These are phyloP conservation scores for Sanghuangporus weigelae DNA, from an alignment of 1,284 basidiomycete species.

Conservation along the genomic window DNA sequence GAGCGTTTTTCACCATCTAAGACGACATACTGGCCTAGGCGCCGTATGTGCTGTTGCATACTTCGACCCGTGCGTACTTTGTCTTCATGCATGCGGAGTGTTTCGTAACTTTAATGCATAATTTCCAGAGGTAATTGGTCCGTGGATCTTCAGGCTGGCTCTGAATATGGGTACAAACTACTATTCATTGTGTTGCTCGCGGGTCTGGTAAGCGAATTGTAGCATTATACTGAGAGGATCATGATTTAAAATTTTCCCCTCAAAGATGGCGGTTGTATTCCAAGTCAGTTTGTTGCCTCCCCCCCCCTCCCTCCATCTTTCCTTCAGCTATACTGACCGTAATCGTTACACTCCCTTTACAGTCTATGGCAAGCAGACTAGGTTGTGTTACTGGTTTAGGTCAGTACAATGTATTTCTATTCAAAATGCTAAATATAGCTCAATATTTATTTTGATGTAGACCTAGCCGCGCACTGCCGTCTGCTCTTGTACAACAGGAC, in stretches of 20 bases:
- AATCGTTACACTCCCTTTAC: slow-evolving; percentile 12
- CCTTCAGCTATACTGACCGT: not conserved
- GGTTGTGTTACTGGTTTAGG: slow-evolving; percentile 72
- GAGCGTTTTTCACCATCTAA: slow-evolving; percentile 27
- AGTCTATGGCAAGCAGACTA: slow-evolving; percentile 57
- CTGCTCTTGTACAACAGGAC: slow-evolving; percentile 63
- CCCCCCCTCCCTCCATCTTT: not conserved
- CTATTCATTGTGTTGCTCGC: slow-evolving; percentile 84
- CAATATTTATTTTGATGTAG: slow-evolving; percentile 29
- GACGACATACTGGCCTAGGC: slow-evolving; percentile 43
- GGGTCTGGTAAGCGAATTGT: slow-evolving; percentile 38
- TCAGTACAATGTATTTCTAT: slow-evolving; percentile 26
- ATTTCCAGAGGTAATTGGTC: slow-evolving; percentile 63
- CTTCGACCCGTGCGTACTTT: slow-evolving; percentile 46
- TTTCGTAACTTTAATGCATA: not conserved
- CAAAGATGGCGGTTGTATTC: slow-evolving; percentile 63
- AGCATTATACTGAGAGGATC: too few species aligned
- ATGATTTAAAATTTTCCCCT: too few species aligned
- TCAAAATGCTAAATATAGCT: not conserved
- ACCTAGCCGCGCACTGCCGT: slow-evolving; percentile 69
- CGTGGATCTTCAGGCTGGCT: slow-evolving; percentile 70
- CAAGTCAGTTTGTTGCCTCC: slow-evolving; percentile 43
- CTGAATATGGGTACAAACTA: slow-evolving; percentile 76
- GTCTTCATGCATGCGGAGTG: not conserved
- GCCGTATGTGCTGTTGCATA: slow-evolving; percentile 49